A percentile compares a stretch with the other conserved stretches of the same genome.
Evolutionary conservation across 352 stramenopile genomes (phyloP).

Genomic region (Globisporangium parvum): DNA sequence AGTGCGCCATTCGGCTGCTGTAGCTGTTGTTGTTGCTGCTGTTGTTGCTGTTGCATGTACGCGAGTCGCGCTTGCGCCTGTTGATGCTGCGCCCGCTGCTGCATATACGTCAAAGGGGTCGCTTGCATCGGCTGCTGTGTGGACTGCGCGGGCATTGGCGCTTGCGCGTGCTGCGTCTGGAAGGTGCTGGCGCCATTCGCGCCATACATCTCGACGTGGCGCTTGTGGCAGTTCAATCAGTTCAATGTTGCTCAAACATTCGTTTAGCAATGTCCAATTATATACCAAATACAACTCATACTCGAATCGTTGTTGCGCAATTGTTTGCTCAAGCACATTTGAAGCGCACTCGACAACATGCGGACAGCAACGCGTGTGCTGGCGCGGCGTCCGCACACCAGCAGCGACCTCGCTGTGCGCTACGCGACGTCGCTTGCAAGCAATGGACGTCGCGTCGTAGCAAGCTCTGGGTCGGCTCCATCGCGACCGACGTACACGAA

Average conservation of each 20-base stretch:
- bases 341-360: background rate
- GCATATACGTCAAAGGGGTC: background rate
- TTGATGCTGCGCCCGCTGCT: conserved; percentile 2
- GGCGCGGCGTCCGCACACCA: background rate
- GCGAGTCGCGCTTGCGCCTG: background rate
- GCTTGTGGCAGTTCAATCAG: no score
- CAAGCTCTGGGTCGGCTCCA: no score
- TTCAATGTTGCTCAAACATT: no score
- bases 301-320: no score
- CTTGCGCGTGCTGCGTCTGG: background rate
- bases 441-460: background rate
- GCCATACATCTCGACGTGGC: background rate
- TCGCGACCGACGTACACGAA: conserved; percentile 12
- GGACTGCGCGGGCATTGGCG: background rate
- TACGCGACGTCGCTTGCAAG: background rate
- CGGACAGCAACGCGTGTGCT: conserved; percentile 1
- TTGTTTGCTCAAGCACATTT: no score
- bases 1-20: background rate
- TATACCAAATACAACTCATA: no score
- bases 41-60: background rate
- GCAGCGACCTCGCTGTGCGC: background rate
- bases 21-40: background rate
- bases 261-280: no score
- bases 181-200: conserved; percentile 5
- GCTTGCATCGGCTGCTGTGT: background rate